These are phyloP conservation scores for Microthlaspi erraticum DNA, from an alignment of 345 rosid species.

Conservation along the genomic window DNA sequence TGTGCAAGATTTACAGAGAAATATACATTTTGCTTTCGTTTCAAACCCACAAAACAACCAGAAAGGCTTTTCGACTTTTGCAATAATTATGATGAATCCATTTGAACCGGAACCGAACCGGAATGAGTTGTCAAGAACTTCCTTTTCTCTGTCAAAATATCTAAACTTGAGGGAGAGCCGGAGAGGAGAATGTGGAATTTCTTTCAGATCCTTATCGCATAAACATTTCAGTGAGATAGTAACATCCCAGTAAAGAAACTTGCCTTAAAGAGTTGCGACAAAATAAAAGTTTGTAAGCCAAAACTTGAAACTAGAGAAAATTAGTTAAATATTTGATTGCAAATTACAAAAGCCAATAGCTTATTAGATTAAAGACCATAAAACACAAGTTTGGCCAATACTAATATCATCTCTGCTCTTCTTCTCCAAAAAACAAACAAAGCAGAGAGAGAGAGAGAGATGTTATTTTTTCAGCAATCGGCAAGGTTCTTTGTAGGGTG, in stretches of 20 bases:
- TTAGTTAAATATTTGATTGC: neutral
- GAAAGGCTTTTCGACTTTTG: neutral
- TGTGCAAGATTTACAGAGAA: neutral
- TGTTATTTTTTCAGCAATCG: slow-evolving; percentile 9
- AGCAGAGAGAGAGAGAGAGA: neutral
- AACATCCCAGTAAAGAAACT: too few species aligned
- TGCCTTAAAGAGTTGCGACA: too few species aligned
- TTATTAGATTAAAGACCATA: neutral
- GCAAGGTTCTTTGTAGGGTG: slow-evolving; percentile 25
- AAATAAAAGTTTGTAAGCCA: too few species aligned
- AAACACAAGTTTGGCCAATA: neutral
- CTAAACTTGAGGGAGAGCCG: too few species aligned
- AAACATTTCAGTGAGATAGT: too few species aligned
- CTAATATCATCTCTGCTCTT: slow-evolving; percentile 7
- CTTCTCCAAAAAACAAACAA: slow-evolving; percentile 21
- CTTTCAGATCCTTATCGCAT: too few species aligned
- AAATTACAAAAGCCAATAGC: neutral
- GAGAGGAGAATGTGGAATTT: too few species aligned
- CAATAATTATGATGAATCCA: neutral
- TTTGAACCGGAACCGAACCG: neutral
- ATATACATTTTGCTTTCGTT: neutral
- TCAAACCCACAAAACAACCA: neutral
- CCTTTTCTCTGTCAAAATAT: too few species aligned
- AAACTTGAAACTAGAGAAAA: neutral
- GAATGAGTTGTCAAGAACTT: neutral